Conservation (phyloP, 768 basidiomycete species). For the Goffeauzyma gilvescens region DNA sequence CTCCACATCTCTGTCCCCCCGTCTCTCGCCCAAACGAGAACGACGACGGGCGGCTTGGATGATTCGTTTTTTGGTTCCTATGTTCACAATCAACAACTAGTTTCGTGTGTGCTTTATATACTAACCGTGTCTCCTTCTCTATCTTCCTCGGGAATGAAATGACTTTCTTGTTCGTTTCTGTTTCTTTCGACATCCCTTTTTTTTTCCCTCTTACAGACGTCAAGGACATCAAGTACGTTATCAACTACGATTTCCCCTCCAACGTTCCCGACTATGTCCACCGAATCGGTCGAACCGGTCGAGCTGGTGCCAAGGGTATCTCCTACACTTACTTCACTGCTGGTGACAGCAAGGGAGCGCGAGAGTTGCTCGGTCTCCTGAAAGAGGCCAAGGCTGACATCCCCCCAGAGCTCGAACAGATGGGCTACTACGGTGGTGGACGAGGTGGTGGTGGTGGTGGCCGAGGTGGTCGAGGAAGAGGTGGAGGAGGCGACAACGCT, state of each 20-base stretch:
- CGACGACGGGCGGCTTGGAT: too few species aligned
- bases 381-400: slow-evolving; percentile 56
- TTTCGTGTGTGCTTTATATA: too few species aligned
- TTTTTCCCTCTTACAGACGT: slow-evolving; percentile 49
- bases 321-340: slow-evolving; percentile 95
- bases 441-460: slow-evolving; percentile 37
- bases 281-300: slow-evolving; percentile 63
- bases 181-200: background rate
- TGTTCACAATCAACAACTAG: too few species aligned
- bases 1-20: too few species aligned
- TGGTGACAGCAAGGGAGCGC: slow-evolving; percentile 82
- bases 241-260: slow-evolving; percentile 31
- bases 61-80: too few species aligned
- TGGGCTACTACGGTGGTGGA: slow-evolving; percentile 69
- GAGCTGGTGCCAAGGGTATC: slow-evolving; percentile 76
- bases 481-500: slow-evolving; percentile 13
- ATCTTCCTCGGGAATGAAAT: too few species aligned
- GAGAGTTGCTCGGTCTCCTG: slow-evolving; percentile 71
- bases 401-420: slow-evolving; percentile 79
- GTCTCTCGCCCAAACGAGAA: too few species aligned
- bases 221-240: slow-evolving; percentile 96
- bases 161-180: slow-evolving; percentile 1
- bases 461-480: slow-evolving; percentile 16
- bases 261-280: slow-evolving; percentile 98
- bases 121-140: background rate